Evolutionary conservation across 1,139 yeast species (phyloP).

Genomic region (Nakaseomyces sp.): DNA sequence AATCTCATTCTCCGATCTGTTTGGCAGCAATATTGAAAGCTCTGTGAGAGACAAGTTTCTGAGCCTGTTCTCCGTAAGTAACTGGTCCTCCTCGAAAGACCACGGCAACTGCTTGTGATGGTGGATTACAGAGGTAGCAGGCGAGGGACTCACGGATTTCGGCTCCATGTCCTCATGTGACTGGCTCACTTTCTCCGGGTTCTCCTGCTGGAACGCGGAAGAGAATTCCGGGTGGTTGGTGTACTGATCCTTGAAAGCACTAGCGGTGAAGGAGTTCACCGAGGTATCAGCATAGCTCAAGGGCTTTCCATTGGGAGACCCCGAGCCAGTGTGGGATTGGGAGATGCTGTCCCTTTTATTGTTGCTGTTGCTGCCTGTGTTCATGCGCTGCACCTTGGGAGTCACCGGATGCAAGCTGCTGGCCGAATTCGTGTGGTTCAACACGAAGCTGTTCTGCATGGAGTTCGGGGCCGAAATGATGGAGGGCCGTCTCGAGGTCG

Average conservation of each 20-base stretch:
- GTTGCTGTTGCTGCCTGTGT: background rate
- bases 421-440: background rate
- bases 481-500: constrained; percentile 23
- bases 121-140: background rate
- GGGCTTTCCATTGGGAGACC: constrained; percentile 1
- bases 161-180: constrained; percentile 1
- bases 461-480: constrained; percentile 21
- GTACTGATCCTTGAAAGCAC: constrained; percentile 3
- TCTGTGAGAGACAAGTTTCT: constrained; percentile 61
- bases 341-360: constrained; percentile 1
- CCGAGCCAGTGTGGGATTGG: background rate
- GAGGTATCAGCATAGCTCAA: background rate
- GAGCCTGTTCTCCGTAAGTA: constrained; percentile 49
- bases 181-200: background rate
- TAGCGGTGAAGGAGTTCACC: background rate
- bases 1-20: constrained; percentile 67
- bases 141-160: background rate
- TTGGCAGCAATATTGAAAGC: constrained; percentile 61
- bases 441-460: constrained; percentile 7
- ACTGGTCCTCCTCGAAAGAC: constrained; percentile 55
- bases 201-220: background rate
- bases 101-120: constrained; percentile 8
- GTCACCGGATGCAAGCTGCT: background rate
- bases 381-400: background rate
- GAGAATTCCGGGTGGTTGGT: background rate